Conservation (phyloP, 2,329 filamentous ascomycete species). For the Sporothrix phasma region DNA sequence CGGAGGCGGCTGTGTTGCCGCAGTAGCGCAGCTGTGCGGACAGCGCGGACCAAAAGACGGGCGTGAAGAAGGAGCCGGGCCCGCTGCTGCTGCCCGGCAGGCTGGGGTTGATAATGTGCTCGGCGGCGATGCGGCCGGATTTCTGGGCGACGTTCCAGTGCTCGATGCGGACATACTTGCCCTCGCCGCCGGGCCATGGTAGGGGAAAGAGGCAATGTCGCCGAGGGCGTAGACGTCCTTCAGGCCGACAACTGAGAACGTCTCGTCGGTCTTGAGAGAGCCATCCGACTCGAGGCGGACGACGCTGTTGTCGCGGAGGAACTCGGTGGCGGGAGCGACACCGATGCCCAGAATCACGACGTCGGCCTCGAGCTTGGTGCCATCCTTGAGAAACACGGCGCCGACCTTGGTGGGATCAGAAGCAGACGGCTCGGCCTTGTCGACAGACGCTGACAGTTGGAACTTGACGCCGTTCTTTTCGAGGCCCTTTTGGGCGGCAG, state of each 20-base stretch:
- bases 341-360: slow-evolving; percentile 87
- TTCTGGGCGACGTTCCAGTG: slow-evolving; percentile 99
- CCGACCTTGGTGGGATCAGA: slow-evolving; percentile 65
- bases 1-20: slow-evolving; percentile 60
- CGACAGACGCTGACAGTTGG: slow-evolving; percentile 68
- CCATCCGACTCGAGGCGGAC: slow-evolving; percentile 71
- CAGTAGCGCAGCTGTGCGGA: slow-evolving; percentile 87
- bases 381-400: slow-evolving; percentile 73
- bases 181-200: slow-evolving; percentile 75
- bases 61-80: slow-evolving; percentile 62
- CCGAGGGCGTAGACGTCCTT: slow-evolving; percentile 86
- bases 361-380: slow-evolving; percentile 74
- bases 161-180: slow-evolving; percentile 71
- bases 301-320: slow-evolving; percentile 60
- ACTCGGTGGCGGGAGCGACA: slow-evolving; percentile 76
- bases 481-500: slow-evolving; percentile 65
- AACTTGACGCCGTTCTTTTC: slow-evolving; percentile 88
- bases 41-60: slow-evolving; percentile 93
- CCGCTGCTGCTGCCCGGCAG: slow-evolving; percentile 41
- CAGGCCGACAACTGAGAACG: slow-evolving; percentile 65
- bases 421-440: slow-evolving; percentile 65
- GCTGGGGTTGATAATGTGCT: slow-evolving; percentile 60
- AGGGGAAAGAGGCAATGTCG: slow-evolving; percentile 91
- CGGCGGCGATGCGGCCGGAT: slow-evolving; percentile 68
- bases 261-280: slow-evolving; percentile 71